Evolutionary conservation across 2,329 filamentous ascomycete species (phyloP), one percentile per base, ranked within the genome.

Genomic region (Chaetoscypha palmicola): DNA sequence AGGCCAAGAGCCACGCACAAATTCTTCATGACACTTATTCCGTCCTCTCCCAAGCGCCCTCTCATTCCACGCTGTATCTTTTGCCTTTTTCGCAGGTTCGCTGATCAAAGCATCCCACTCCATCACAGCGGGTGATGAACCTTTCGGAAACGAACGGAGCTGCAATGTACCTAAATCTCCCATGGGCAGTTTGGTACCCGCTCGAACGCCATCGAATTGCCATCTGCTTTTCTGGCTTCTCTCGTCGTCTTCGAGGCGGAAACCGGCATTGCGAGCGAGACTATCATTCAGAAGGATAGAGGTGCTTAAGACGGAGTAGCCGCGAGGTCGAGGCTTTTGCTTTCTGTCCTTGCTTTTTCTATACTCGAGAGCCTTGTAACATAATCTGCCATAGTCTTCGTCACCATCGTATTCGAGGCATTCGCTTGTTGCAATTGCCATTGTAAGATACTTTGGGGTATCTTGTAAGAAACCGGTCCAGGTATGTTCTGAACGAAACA

Each of bases 371-470:
- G 24, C n/a, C n/a, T n/a, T n/a, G 7, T 9, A 11, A 22, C 38
- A 45, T 26, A 35, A 9, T 9, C 41, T 16, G 17, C 42, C 46
- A 17, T 42, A 49, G 8, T 40, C 40, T 35, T 24, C 20, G n/a
- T n/a, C n/a, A 17, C 24, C 21, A 17, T 49, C 14, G 21, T 43
- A 50, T 32, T 47, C 44, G 17, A 51, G 49, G 38, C 49, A 52
- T 3, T 24, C 30, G 12, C 28, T 45, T 4, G 9, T 26, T 14
- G 50, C 24, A 1, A 50, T 26, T 3, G 41, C 49, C 49, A 52
- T 48, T 3, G 41, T 52, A 7, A 45, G 30, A 11, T 38, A 48
- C 16, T 52, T 39, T 36, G 37, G 30, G 3, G 44, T 43, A 24
- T 52, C 47, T 31, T 48, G 19, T 1, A 48, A 12, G 24, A 52